phyloP scores from a whole-genome alignment of 2,329 filamentous ascomycete species.

The Claviceps pusilla region DNA sequence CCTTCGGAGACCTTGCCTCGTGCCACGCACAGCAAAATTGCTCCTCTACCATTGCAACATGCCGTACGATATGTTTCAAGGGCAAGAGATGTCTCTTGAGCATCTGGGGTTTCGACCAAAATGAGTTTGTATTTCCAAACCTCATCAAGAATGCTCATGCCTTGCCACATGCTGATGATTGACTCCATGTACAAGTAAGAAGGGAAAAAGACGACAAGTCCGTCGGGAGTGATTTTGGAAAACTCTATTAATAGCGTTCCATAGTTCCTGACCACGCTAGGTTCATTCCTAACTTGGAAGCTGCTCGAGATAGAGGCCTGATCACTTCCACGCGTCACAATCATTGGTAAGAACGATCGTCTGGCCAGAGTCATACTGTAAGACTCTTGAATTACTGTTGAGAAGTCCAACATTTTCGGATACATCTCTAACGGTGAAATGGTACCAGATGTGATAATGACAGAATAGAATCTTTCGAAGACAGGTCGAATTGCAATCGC shows the following conservation, averaged over 20 bases:
- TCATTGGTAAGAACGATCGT: conserved; percentile 93
- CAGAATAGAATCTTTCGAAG: conserved; percentile 92
- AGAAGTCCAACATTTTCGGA: conserved; percentile 93
- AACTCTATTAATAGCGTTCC: conserved; percentile 89
- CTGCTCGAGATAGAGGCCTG: conserved; percentile 85
- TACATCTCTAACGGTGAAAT: conserved; percentile 98
- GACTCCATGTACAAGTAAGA: conserved; percentile 99
- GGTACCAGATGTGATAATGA: conserved; percentile 95
- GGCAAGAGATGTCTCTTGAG: conserved; percentile 88
- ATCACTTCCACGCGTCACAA: conserved; percentile 87
- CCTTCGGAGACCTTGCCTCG: conserved; percentile 95
- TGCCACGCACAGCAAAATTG: conserved; percentile 84
- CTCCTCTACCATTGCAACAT: conserved; percentile 90
- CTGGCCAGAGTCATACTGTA: conserved; percentile 93
- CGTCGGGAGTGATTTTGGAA: conserved; percentile 87
- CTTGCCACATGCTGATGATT: conserved; percentile 98
- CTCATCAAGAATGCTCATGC: conserved; percentile 92
- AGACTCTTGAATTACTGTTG: conserved; percentile 85
- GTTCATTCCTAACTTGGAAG: conserved; percentile 91
- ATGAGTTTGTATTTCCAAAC: conserved; percentile 99
- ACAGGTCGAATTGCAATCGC: conserved; percentile 97
- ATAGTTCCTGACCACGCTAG: conserved; percentile 92
- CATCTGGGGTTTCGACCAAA: conserved; percentile 91
- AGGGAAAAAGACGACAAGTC: conserved; percentile 97
- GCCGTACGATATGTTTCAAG: conserved; percentile 94